Evolutionary conservation across 257 asterid species (phyloP).

Genomic region (Misopates orontium): DNA sequence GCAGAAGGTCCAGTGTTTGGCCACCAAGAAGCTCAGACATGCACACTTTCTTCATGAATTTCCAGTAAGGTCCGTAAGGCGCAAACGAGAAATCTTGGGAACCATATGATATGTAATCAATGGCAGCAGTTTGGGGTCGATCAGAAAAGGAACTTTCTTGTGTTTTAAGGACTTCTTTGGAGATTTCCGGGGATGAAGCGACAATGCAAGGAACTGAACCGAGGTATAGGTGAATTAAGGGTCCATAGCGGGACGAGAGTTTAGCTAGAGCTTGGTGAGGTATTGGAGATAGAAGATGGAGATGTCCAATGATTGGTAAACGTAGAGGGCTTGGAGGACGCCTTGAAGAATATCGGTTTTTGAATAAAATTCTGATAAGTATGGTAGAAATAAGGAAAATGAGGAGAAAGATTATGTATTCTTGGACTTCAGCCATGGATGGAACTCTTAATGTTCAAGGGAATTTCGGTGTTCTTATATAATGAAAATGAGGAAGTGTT

Average conservation of each 20-base stretch:
- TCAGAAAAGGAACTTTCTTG: constrained; percentile 51
- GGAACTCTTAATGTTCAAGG: constrained; percentile 4
- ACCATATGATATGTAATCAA: constrained; percentile 62
- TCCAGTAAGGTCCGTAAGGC: constrained; percentile 70
- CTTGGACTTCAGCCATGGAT: constrained; percentile 45
- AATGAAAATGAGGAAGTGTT: background rate
- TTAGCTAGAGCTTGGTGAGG: constrained; percentile 78
- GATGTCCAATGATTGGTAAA: constrained; percentile 71
- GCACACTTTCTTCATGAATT: constrained; percentile 77
- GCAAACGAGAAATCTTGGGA: constrained; percentile 74
- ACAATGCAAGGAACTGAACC: constrained; percentile 68
- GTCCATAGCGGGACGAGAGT: constrained; percentile 53
- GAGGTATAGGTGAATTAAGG: constrained; percentile 51
- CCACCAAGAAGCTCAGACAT: constrained; percentile 77
- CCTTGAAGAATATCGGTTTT: constrained; percentile 27
- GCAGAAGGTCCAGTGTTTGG: constrained; percentile 50
- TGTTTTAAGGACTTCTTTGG: constrained; percentile 63
- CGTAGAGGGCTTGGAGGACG: constrained; percentile 71
- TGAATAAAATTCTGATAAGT: constrained; percentile 32
- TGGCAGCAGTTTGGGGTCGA: constrained; percentile 52
- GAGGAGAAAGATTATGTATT: constrained; percentile 37
- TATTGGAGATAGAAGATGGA: constrained; percentile 69
- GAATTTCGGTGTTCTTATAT: constrained; percentile 16
- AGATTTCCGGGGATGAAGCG: constrained; percentile 64
- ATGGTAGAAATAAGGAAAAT: constrained; percentile 45